Conservation (phyloP, 768 basidiomycete genomes). For the Leccinellum rugosiceps region DNA sequence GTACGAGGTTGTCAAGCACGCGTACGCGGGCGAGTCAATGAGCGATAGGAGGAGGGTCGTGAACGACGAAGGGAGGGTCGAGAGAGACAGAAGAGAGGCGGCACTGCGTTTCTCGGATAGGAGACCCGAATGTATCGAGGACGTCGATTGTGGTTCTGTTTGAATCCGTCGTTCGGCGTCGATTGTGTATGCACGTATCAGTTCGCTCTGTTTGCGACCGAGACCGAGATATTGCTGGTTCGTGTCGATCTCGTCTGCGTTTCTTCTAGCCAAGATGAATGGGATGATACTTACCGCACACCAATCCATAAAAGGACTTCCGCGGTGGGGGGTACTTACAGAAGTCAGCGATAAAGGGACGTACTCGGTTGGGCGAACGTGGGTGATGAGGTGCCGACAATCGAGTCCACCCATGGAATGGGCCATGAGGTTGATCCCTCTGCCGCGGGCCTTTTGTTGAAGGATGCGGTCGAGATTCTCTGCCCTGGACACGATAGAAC, state of each 20-base stretch:
- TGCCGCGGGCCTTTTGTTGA: slow-evolving; percentile 59
- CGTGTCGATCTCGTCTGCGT: slow-evolving; percentile 16
- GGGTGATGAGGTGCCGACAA: slow-evolving; percentile 87
- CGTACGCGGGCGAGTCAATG: slow-evolving; percentile 95
- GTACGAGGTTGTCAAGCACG: slow-evolving; percentile 85
- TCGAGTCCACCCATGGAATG: slow-evolving; percentile 99
- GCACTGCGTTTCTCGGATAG: slow-evolving; percentile 29
- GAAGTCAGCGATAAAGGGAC: slow-evolving; percentile 84
- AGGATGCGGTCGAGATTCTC: slow-evolving; percentile 72
- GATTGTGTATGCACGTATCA: slow-evolving; percentile 1
- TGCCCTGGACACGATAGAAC: slow-evolving; percentile 81
- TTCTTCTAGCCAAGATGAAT: slow-evolving; percentile 3
- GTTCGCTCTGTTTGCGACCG: slow-evolving; percentile 52
- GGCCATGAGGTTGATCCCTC: slow-evolving; percentile 88
- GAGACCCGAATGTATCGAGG: neutral
- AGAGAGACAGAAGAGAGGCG: slow-evolving; percentile 47
- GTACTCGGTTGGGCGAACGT: slow-evolving; percentile 79
- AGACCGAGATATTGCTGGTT: slow-evolving; percentile 88
- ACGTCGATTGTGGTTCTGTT: neutral
- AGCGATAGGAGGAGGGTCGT: slow-evolving; percentile 83
- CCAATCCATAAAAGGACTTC: slow-evolving; percentile 99
- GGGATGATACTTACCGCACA: slow-evolving; percentile 59
- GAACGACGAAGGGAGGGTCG: slow-evolving; percentile 76
- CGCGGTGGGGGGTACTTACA: slow-evolving; percentile 90
- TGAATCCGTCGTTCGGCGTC: neutral